Percentiles rank a stretch among this genome's conserved stretches.
Conservation (phyloP, 768 basidiomycete genomes). For the Cytidiella melzeri region DNA sequence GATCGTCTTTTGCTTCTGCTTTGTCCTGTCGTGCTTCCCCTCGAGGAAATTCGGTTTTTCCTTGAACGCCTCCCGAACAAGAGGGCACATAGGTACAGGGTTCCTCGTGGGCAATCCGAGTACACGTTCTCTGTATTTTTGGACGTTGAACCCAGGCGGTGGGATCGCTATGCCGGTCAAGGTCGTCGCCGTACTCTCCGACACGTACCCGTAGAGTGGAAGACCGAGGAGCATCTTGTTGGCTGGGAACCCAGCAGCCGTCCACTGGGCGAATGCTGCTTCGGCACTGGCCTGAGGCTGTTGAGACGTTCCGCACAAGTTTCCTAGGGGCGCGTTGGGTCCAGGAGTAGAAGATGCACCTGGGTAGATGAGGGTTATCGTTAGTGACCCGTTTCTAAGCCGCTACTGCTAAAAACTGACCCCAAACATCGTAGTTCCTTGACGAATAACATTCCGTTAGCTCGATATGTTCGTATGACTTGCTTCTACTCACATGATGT, state of each 20-base stretch:
- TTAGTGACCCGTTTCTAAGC: too few relatives aligned
- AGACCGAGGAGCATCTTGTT: constrained; percentile 61
- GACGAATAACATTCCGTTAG: too few relatives aligned
- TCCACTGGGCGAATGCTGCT: constrained; percentile 58
- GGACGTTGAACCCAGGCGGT: constrained; percentile 29
- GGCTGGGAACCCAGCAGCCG: constrained; percentile 58
- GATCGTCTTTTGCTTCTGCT: constrained; percentile 15
- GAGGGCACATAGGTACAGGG: constrained; percentile 32
- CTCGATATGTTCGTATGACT: constrained; percentile 69
- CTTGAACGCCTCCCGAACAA: constrained; percentile 20
- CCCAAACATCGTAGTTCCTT: constrained; percentile 78
- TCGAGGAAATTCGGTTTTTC: constrained; percentile 39
- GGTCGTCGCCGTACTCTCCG: too few relatives aligned
- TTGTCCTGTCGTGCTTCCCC: constrained; percentile 32
- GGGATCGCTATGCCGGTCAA: constrained; percentile 30
- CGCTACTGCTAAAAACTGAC: constrained; percentile 40
- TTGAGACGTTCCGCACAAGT: constrained; percentile 56
- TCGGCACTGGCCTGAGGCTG: constrained; percentile 65
- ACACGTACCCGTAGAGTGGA: constrained; percentile 65
- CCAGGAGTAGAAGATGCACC: constrained; percentile 45
- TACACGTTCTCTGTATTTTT: constrained; percentile 29
- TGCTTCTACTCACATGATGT: too few relatives aligned
- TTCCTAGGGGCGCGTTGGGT: constrained; percentile 65
- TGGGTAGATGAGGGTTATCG: neutral
- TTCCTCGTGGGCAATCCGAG: constrained; percentile 23